Evolutionary conservation across 2,329 filamentous ascomycete genomes (phyloP).

Genomic region (Phyllosticta paracitricarpa): DNA sequence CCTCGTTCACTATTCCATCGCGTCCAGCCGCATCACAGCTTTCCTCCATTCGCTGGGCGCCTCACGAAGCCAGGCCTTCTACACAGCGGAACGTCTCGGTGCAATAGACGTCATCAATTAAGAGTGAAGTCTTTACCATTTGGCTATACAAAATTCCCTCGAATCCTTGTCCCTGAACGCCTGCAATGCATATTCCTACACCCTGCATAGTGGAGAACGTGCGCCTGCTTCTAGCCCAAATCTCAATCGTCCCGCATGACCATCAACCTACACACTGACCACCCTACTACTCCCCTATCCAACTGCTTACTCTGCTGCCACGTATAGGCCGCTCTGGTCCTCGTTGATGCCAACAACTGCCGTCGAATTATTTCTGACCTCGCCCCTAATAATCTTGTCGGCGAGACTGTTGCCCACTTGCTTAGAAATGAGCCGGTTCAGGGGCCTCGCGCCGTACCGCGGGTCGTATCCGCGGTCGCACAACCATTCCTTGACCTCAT

Average conservation of each 20-base stretch:
- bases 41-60: not conserved
- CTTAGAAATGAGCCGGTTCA: slow-evolving; percentile 83
- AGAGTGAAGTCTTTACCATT: not conserved
- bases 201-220: slow-evolving; percentile 3
- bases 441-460: slow-evolving; percentile 77
- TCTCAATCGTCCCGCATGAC: slow-evolving; percentile 5
- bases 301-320: slow-evolving; percentile 7
- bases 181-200: not conserved
- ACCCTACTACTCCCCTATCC: not conserved
- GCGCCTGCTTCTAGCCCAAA: not conserved
- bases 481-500: slow-evolving; percentile 73
- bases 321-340: slow-evolving; percentile 24
- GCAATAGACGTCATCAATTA: not conserved
- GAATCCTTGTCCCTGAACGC: slow-evolving; percentile 1
- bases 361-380: slow-evolving; percentile 64
- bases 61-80: not conserved
- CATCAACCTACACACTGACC: slow-evolving; percentile 3
- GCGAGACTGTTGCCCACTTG: slow-evolving; percentile 83
- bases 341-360: slow-evolving; percentile 61
- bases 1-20: not conserved
- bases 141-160: not conserved
- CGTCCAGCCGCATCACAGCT: not conserved
- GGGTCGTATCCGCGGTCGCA: slow-evolving; percentile 86
- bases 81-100: not conserved
- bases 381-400: slow-evolving; percentile 81